phyloP scores from a whole-genome alignment of 768 basidiomycete species.

The Rhizopogon vinicolor region DNA sequence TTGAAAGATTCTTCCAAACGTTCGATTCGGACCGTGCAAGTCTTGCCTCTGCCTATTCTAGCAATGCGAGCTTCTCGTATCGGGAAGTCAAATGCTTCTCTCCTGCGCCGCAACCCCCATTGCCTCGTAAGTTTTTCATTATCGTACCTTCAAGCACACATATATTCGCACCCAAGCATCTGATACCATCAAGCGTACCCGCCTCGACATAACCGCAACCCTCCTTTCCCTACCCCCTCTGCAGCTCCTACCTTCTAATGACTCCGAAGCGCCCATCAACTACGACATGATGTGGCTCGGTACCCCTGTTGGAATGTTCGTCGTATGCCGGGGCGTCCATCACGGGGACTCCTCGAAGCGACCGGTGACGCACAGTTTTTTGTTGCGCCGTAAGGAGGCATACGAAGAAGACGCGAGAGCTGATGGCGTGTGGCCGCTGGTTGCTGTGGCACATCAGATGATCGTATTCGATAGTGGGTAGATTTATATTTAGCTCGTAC shows the following conservation, averaged over 20 bases:
- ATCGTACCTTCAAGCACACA: neutral
- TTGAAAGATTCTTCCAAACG: constrained; percentile 24
- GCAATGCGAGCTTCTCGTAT: constrained; percentile 26
- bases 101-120: constrained; percentile 1
- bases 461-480: constrained; percentile 18
- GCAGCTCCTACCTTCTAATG: constrained; percentile 9
- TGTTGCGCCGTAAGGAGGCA: constrained; percentile 25
- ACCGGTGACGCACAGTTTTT: constrained; percentile 24
- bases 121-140: constrained; percentile 13
- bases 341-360: constrained; percentile 4
- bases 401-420: constrained; percentile 23
- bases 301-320: constrained; percentile 20
- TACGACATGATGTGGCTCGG: constrained; percentile 30
- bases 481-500: too few relatives aligned
- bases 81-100: constrained; percentile 13
- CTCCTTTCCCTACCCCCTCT: constrained; percentile 22
- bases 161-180: neutral
- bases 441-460: constrained; percentile 26
- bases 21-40: constrained; percentile 27
- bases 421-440: constrained; percentile 26
- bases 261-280: constrained; percentile 9
- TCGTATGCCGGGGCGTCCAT: constrained; percentile 16
- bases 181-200: constrained; percentile 11
- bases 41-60: constrained; percentile 28
- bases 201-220: constrained; percentile 22